Evolutionary conservation across 2,329 filamentous ascomycete species (phyloP).

Genomic region (Cytospora chrysosperma): DNA sequence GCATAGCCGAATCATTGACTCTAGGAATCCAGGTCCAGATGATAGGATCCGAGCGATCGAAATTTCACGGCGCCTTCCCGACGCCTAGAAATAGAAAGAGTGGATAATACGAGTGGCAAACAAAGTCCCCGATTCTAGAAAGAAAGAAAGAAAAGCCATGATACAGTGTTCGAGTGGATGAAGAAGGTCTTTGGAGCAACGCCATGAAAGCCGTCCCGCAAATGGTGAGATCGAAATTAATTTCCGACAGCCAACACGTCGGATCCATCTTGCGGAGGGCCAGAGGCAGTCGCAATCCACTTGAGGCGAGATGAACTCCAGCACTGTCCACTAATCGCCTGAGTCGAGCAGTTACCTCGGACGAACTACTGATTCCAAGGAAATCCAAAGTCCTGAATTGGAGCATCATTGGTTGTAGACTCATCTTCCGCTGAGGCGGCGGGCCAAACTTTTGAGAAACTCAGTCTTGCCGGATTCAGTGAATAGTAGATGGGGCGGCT

Average conservation of each 20-base stretch:
- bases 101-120: constrained; percentile 16
- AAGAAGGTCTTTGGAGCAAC: not conserved
- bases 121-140: constrained; percentile 9
- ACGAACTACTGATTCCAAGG: not conserved
- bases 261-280: not conserved
- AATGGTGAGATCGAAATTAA: constrained; percentile 7
- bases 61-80: constrained; percentile 15
- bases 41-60: constrained; percentile 9
- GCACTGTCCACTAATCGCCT: not conserved
- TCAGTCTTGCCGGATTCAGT: not conserved
- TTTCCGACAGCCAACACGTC: constrained; percentile 6
- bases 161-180: constrained; percentile 6
- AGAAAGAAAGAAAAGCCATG: no score
- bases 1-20: constrained; percentile 22
- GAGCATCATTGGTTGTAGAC: not conserved
- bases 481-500: not conserved
- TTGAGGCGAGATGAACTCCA: not conserved
- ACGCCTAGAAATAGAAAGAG: constrained; percentile 17
- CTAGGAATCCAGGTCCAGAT: constrained; percentile 13
- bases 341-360: not conserved
- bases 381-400: not conserved
- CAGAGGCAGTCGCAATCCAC: not conserved
- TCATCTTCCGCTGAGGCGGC: not conserved
- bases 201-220: constrained; percentile 5
- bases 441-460: not conserved